A percentile compares a stretch with the other conserved stretches of the same genome.
Conservation (phyloP, 1,284 basidiomycete species). For the Melampsora abietis-canadensis region DNA sequence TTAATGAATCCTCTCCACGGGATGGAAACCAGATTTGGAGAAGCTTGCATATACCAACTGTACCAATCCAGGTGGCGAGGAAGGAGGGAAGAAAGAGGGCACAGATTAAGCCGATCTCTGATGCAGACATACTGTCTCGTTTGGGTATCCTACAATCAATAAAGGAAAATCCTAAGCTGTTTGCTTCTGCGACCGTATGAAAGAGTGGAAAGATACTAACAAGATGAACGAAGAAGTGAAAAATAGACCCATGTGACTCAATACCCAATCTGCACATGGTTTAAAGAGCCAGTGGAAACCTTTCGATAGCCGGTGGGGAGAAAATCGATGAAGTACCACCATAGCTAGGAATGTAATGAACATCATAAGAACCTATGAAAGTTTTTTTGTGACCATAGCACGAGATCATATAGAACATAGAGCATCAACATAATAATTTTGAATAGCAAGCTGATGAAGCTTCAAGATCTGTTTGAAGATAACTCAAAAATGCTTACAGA, state of each 20-base stretch:
- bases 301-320: not conserved
- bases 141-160: constrained; percentile 23
- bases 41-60: constrained; percentile 23
- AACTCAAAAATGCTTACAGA: not conserved
- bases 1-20: too few species aligned
- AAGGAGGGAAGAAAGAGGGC: constrained; percentile 35
- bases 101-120: constrained; percentile 36
- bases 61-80: constrained; percentile 32
- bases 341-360: not conserved
- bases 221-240: constrained; percentile 43
- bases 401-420: too few species aligned
- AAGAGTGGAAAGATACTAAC: constrained; percentile 5
- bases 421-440: too few species aligned
- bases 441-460: too few species aligned
- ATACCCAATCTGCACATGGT: constrained; percentile 25
- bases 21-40: not conserved
- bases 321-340: not conserved
- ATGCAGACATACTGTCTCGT: constrained; percentile 25
- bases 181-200: too few species aligned
- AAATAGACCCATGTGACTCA: constrained; percentile 38
- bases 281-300: constrained; percentile 2
- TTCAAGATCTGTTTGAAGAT: too few species aligned
- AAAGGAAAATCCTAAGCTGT: too few species aligned
- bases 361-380: not conserved
- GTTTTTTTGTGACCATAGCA: not conserved